Percentiles rank a stretch among this genome's conserved stretches.
Conservation (phyloP, 2,329 filamentous ascomycete species). For the Ophiocordyceps camponoti-saundersi region DNA sequence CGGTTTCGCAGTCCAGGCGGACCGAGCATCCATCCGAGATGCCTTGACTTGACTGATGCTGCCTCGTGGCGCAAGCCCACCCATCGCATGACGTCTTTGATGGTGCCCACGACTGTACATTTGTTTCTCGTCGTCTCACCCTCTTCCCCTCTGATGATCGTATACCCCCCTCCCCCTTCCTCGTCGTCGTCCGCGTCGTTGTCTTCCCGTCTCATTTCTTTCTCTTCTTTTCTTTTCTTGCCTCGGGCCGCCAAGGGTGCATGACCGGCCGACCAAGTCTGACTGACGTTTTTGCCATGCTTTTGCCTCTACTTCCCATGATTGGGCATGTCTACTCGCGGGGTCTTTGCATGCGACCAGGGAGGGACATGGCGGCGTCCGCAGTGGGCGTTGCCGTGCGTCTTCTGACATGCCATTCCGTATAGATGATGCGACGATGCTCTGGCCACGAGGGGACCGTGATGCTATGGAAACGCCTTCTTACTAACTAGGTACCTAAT, state of each 20-base stretch:
- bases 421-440: background rate
- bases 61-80: conserved; percentile 8
- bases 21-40: conserved; percentile 10
- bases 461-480: background rate
- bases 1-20: conserved; percentile 2
- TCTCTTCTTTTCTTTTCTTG: too few relatives aligned
- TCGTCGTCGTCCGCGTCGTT: too few relatives aligned
- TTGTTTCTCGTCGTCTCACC: conserved; percentile 3
- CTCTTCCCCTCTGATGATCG: conserved; percentile 6
- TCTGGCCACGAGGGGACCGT: background rate
- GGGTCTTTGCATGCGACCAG: background rate
- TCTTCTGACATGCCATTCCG: background rate
- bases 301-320: background rate
- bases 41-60: conserved; percentile 16
- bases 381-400: background rate
- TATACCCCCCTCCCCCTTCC: conserved; percentile 3
- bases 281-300: background rate
- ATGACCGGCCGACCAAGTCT: background rate
- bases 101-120: conserved; percentile 16
- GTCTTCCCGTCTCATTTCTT: too few relatives aligned
- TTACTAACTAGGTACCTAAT: too few relatives aligned
- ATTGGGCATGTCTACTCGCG: background rate
- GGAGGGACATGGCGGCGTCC: too few relatives aligned
- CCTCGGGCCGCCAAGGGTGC: too few relatives aligned
- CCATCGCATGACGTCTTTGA: conserved; percentile 11